Evolutionary conservation across 106 monocot species (phyloP).

Genomic region (Dioscorea dumetorum): DNA sequence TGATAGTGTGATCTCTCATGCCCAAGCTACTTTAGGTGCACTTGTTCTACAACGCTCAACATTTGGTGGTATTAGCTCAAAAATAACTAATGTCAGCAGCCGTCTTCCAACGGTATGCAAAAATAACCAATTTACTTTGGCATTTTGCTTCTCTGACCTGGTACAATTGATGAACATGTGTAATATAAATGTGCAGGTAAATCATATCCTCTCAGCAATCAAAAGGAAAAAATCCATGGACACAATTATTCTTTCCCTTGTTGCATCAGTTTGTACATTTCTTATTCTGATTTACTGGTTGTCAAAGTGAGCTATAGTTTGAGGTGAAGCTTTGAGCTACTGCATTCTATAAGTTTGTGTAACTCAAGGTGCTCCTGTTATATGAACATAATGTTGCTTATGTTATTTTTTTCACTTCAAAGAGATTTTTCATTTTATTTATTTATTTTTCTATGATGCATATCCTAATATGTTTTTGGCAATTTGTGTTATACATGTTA

Average conservation of each 20-base stretch:
- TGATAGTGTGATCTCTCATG: slow-evolving; percentile 83
- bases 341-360: background rate
- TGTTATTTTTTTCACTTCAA: background rate
- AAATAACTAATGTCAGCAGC: slow-evolving; percentile 78
- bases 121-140: background rate
- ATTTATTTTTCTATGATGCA: background rate
- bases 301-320: slow-evolving; percentile 41
- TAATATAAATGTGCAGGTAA: slow-evolving; percentile 44
- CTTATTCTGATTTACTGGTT: slow-evolving; percentile 91
- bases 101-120: slow-evolving; percentile 73
- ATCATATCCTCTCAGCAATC: slow-evolving; percentile 69
- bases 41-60: slow-evolving; percentile 78
- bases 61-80: slow-evolving; percentile 71
- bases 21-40: slow-evolving; percentile 80
- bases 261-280: slow-evolving; percentile 85
- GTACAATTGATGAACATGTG: background rate
- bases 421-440: background rate
- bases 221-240: slow-evolving; percentile 94
- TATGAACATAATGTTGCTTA: background rate
- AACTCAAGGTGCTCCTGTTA: background rate
- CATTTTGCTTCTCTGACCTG: too few relatives aligned
- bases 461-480: background rate
- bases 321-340: background rate
- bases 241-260: slow-evolving; percentile 85
- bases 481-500: background rate